Percentiles rank a stretch among this genome's conserved stretches.
Evolutionary conservation across 192 early-diverging fungal species (phyloP).

Genomic region (Rhizophagus clarus): DNA sequence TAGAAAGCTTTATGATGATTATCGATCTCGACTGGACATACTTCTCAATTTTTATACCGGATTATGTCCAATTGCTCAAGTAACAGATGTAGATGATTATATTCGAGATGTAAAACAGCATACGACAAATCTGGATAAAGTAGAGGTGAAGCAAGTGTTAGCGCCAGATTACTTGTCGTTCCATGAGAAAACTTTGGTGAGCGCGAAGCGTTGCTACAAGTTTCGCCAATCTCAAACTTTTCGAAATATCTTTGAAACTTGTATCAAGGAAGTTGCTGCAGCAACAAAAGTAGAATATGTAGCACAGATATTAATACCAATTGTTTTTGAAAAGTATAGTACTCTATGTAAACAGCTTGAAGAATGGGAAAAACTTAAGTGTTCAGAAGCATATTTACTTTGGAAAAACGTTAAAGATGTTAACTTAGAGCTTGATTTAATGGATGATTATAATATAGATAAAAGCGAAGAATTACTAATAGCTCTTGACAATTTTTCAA

Average conservation of each 20-base stretch:
- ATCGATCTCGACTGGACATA: too few relatives aligned
- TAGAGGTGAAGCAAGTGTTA: background rate
- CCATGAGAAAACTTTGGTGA: background rate
- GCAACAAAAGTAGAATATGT: conserved; percentile 1
- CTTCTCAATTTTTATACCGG: too few relatives aligned
- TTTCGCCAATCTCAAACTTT: background rate
- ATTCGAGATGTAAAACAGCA: background rate
- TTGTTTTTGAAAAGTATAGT: background rate
- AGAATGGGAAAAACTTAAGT: conserved; percentile 17
- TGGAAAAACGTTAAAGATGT: conserved; percentile 25
- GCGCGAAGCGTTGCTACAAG: background rate
- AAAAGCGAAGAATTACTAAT: background rate
- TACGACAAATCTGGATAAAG: background rate
- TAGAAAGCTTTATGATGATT: background rate
- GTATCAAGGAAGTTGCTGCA: background rate
- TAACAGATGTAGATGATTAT: background rate
- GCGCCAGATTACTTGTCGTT: background rate
- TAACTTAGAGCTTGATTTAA: background rate
- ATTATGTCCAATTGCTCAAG: too few relatives aligned
- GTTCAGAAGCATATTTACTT: background rate
- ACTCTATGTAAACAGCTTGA: background rate
- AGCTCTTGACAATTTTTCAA: background rate
- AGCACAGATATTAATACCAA: background rate
- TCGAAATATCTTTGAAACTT: background rate
- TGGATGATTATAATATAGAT: background rate